Percentiles rank a stretch among this genome's conserved stretches.
phyloP scores from a whole-genome alignment of 2,329 filamentous ascomycete genomes.

The Fusarium tupiense region DNA sequence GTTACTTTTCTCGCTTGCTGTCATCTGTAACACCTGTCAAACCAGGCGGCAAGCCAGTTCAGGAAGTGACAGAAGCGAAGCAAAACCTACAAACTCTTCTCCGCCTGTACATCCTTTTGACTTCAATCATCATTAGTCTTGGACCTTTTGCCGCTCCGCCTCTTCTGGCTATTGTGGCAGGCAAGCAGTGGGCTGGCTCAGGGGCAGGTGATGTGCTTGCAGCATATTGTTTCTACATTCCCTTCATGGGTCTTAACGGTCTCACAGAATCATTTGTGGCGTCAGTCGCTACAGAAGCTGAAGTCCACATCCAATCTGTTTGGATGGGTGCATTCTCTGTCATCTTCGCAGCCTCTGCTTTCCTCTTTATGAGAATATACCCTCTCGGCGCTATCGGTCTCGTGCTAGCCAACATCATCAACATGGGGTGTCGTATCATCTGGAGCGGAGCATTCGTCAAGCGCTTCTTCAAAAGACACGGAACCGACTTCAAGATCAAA shows the following conservation, averaged over 20 bases:
- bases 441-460: conserved; percentile 83
- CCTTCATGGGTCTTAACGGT: conserved; percentile 90
- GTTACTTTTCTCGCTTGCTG: conserved; percentile 86
- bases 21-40: conserved; percentile 44
- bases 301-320: conserved; percentile 80
- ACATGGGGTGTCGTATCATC: conserved; percentile 84
- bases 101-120: conserved; percentile 78
- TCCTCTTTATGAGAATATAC: conserved; percentile 75
- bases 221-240: conserved; percentile 91
- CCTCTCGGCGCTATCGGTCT: conserved; percentile 80
- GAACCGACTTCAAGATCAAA: conserved; percentile 44
- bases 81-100: conserved; percentile 72
- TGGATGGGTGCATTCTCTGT: conserved; percentile 88
- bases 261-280: conserved; percentile 93
- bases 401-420: conserved; percentile 87
- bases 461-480: conserved; percentile 65
- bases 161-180: conserved; percentile 79
- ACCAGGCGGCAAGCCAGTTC: conserved; percentile 34
- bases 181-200: conserved; percentile 77
- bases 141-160: conserved; percentile 81
- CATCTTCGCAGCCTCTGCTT: conserved; percentile 79
- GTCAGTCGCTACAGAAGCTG: conserved; percentile 78
- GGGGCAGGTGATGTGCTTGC: conserved; percentile 79
- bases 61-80: conserved; percentile 53
- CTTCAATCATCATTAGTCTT: conserved; percentile 72